Conservation (phyloP, 306 rosid species). For the Purshia tridentata region DNA sequence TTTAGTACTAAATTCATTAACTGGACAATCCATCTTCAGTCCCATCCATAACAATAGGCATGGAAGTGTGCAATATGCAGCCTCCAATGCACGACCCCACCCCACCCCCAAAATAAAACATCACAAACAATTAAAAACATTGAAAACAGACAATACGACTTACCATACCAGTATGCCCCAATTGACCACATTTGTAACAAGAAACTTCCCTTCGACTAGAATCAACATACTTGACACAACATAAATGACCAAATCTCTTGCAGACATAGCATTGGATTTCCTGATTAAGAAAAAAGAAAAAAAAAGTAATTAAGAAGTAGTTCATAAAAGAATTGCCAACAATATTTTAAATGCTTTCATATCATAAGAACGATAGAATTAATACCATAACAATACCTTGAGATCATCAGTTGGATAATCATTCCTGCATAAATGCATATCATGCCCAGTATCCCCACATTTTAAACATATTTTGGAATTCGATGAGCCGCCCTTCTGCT, state of each 20-base stretch:
- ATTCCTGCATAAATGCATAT: constrained; percentile 71
- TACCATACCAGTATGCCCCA: constrained; percentile 92
- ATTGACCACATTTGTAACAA: constrained; percentile 81
- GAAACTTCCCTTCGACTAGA: constrained; percentile 48
- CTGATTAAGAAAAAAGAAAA: constrained; percentile 38
- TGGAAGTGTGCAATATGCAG: background rate
- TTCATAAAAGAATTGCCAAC: constrained; percentile 3
- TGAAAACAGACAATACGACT: constrained; percentile 26
- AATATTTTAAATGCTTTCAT: constrained; percentile 5
- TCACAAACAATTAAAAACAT: background rate
- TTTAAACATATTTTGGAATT: constrained; percentile 58
- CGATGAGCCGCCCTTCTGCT: constrained; percentile 35
- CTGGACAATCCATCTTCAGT: background rate
- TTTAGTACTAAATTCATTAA: background rate
- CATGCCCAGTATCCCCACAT: constrained; percentile 89
- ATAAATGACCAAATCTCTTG: constrained; percentile 78
- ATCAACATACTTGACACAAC: constrained; percentile 53
- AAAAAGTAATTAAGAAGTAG: constrained; percentile 3
- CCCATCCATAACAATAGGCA: background rate
- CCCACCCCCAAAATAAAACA: background rate
- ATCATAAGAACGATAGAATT: background rate
- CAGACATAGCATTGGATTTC: constrained; percentile 76
- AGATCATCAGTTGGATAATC: constrained; percentile 66
- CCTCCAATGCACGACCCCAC: background rate
- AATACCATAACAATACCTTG: constrained; percentile 47